Base-by-base conservation (phyloP, 2,329 filamentous ascomycete genomes). In the Fusarium irregulare region DNA sequence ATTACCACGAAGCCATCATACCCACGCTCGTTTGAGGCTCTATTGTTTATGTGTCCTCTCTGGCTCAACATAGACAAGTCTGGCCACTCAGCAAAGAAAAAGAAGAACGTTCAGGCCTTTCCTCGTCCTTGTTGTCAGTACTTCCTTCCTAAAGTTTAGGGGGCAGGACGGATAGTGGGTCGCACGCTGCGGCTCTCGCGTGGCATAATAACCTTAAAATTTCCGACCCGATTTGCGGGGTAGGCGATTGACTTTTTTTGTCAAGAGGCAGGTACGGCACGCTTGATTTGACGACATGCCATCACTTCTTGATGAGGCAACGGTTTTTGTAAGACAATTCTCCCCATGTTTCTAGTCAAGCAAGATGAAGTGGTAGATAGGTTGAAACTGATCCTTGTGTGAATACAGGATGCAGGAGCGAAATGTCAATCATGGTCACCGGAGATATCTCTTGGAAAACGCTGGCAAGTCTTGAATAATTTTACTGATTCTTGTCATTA, bases 401-500 rank as follows among this genome's bases (percentile, higher is more conserved):
- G 6, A 12, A 12, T 37, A 37, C 18, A n/a, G 10, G 18, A 12
- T 37, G 3, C 5, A 37, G 18, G 7, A n/a, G 6, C 14, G 46
- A 8, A 13, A 1, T 6, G 6, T 45, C 8, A 45, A 6, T 27
- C 16, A 20, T 14, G 1, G 2, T 20, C 45, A 21, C 25, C 18
- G 18, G 10, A 7, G 4, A 30, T 28, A 4, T 28, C 4, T 20
- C 12, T 14, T 20, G n/a, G 14, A 13, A 5, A 10, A 30, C 16
- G n/a, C 34, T 37, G 6, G 34, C 25, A 30, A 2, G 12, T 25
- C 30, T 2, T 16, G n/a, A 20, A 25, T 40, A 32, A n/a, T 48
- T 60, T 48, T 12, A 47, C 32, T 42, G n/a, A n/a, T 68, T 53
- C 20, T 45, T 68, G 32, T 44, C 42, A 69, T 69, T 69, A 69